A percentile compares a stretch with the other conserved stretches of the same genome.
Conservation (phyloP, 257 asterid species). For the Solanum clarkiae region DNA sequence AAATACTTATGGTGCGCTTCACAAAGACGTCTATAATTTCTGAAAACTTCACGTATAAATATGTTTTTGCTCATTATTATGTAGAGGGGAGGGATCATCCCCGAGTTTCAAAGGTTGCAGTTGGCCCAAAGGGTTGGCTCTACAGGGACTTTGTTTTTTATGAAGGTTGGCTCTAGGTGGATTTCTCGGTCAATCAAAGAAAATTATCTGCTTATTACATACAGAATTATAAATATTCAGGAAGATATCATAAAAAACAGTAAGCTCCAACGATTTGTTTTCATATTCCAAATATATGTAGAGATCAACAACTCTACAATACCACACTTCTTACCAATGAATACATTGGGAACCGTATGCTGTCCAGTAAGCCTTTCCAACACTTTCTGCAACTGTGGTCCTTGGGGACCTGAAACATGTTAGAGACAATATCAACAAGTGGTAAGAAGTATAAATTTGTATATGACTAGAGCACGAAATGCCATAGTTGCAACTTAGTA, state of each 20-base stretch:
- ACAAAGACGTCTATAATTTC: neutral
- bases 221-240: neutral
- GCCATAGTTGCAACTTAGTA: neutral
- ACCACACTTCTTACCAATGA: conserved; percentile 51
- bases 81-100: neutral
- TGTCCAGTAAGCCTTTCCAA: conserved; percentile 83
- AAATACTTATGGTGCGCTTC: neutral
- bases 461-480: neutral
- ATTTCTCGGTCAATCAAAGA: neutral
- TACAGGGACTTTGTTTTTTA: neutral
- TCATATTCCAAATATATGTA: neutral
- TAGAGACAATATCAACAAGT: neutral
- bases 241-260: neutral
- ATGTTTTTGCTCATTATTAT: neutral
- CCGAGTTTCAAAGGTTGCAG: neutral
- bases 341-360: conserved; percentile 87
- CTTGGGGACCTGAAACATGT: conserved; percentile 64
- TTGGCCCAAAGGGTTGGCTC: neutral
- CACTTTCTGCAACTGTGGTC: conserved; percentile 64
- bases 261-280: neutral
- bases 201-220: neutral
- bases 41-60: neutral
- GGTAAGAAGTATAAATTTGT: neutral
- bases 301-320: neutral
- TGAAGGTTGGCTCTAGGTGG: neutral